phyloP scores from a whole-genome alignment of 805 yeast genomes.

The Pichia occidentalis region DNA sequence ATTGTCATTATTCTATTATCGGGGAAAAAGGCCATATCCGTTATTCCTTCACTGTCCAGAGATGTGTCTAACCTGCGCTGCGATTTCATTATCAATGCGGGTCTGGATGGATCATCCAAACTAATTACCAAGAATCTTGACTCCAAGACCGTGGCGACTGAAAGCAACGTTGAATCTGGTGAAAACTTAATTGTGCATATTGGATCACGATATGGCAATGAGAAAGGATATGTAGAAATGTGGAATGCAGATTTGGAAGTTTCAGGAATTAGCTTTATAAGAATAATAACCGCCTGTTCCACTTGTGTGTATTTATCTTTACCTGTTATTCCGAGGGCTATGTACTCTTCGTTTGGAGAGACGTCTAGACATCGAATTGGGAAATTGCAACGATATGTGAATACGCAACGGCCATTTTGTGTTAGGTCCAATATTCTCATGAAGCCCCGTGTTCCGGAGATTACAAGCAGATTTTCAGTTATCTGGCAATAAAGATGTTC shows the following conservation, averaged over 20 bases:
- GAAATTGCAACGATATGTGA: conserved; percentile 61
- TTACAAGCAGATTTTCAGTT: conserved; percentile 51
- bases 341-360: conserved; percentile 52
- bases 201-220: conserved; percentile 84
- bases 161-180: conserved; percentile 57
- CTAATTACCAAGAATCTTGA: conserved; percentile 73
- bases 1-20: conserved; percentile 48
- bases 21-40: conserved; percentile 70
- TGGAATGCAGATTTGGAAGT: conserved; percentile 9
- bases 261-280: conserved; percentile 31
- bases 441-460: conserved; percentile 69
- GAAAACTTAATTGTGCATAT: conserved; percentile 70
- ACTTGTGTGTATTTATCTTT: conserved; percentile 59
- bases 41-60: conserved; percentile 82
- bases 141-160: conserved; percentile 75
- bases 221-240: conserved; percentile 35
- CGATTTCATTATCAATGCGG: conserved; percentile 64
- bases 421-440: conserved; percentile 58
- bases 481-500: conserved; percentile 55
- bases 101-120: conserved; percentile 54
- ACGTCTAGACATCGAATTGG: conserved; percentile 77
- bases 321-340: conserved; percentile 82
- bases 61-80: conserved; percentile 56
- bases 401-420: conserved; percentile 54
- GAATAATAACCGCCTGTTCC: conserved; percentile 69